Base-by-base conservation (phyloP, 2,329 filamentous ascomycete species). In the Sporothrix sp. region DNA sequence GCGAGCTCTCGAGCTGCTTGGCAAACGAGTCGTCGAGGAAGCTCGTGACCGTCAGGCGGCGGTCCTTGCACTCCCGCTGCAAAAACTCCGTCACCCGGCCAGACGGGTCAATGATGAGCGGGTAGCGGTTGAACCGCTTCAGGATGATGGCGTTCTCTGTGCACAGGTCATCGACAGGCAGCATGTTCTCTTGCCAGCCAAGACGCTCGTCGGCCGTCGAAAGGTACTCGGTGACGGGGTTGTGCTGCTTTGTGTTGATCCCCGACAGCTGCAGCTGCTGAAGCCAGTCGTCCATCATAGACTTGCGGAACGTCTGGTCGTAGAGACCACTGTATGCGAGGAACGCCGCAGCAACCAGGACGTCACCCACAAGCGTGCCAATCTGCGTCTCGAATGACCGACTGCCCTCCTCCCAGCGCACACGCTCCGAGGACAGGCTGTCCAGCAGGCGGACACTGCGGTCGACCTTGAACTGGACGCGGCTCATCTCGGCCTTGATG, bases 351-450 rank as follows among this genome's bases (percentile, higher is more conserved):
- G 93, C 93, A 46, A 96, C 84, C 54, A 98, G 77, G 45, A 96
- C 91, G 63, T 98, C 93, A 55, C 93, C 93, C 33, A 98, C 87
- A 48, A 98, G 81, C 2, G 93, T 98, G 66, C 87, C 86, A 64
- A 98, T 97, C 65, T 98, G 93, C 2, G 90, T 95, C 67, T 97
- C 91, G 65, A 98, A 98, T 0, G 91, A 96, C 70, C 85, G 95
- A 77, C 93, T 98, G 59, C 90, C 90, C 62, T 91, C 87, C 63
- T 98, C 93, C 93, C 93, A 98, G 62, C 93, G 84, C 35, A 78
- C 80, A 66, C 91, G 81, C 71, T 98, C 93, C 4, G 91, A 96
- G 8, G 93, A 94, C 58, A 98, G 73, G 68, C 90, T 96, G 68
- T 96, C 91, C 18, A 98, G 82, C 43, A 98, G 76, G 62, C 89